Conservation (phyloP, 1,284 basidiomycete species). For the Puccinia triticina region DNA sequence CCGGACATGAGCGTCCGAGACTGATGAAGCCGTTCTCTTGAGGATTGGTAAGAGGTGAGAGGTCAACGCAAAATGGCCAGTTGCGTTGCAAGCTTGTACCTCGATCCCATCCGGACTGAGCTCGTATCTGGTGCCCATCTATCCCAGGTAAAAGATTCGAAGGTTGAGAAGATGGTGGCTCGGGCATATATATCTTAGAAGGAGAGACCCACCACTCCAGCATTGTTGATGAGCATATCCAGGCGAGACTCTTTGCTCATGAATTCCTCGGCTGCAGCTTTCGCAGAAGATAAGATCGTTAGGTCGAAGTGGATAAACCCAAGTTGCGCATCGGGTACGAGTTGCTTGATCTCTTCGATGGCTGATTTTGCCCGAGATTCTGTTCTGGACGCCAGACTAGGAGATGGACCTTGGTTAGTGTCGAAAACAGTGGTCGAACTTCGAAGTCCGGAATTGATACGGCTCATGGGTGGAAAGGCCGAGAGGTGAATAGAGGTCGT, state of each 20-base stretch:
- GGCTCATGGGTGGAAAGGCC: too few species aligned
- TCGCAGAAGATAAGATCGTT: conserved; percentile 56
- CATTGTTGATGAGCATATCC: conserved; percentile 60
- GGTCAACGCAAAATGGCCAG: conserved; percentile 42
- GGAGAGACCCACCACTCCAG: conserved; percentile 53
- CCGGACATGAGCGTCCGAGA: conserved; percentile 15
- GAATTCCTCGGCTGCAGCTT: conserved; percentile 56
- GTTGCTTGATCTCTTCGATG: conserved; percentile 47
- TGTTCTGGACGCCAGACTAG: conserved; percentile 41
- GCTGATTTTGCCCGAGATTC: conserved; percentile 7
- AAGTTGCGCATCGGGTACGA: conserved; percentile 53
- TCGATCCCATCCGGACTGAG: conserved; percentile 38
- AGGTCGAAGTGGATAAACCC: conserved; percentile 59
- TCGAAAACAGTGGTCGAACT: too few species aligned
- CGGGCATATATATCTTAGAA: background rate
- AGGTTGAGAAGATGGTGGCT: too few species aligned
- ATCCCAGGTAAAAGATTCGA: background rate
- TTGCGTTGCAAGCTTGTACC: conserved; percentile 44
- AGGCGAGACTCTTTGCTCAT: conserved; percentile 55
- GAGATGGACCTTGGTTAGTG: too few species aligned
- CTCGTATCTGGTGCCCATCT: conserved; percentile 27
- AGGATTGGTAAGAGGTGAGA: conserved; percentile 24
- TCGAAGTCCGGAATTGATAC: too few species aligned
- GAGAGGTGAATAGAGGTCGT: too few species aligned
- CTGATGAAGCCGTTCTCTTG: conserved; percentile 7